Evolutionary conservation across 2,329 filamentous ascomycete genomes (phyloP), one percentile per base, ranked within the genome.

Genomic region (Camillea tinctor): DNA sequence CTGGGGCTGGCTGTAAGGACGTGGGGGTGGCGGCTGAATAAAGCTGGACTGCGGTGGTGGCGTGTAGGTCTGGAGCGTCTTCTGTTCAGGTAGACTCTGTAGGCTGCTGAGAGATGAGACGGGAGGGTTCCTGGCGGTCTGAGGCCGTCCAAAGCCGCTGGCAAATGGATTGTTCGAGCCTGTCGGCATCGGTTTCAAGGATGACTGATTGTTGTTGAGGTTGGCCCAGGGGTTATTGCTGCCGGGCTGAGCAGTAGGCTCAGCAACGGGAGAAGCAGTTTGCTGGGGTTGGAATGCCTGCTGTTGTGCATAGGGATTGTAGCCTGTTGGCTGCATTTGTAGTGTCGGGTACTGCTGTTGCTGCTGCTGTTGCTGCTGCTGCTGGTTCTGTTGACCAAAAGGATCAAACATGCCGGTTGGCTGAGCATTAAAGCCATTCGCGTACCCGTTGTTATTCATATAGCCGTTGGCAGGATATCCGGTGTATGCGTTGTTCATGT

Each of bases 151-250:
- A 71, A 90, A 87, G n/a, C 88, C 84, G 13, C 85, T 82, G 23
- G 95, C 94, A 72, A 99, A 99, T 2, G 95, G 95, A 73, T 99
- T 99, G 81, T 99, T 99, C 17, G 95, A 98, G 53, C 95, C 95
- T 2, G 95, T 99, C 3, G 91, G 89, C 72, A 92, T 90, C 4
- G 93, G 90, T 72, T 90, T 88, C 64, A 97, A 77, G 1, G 88
- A 77, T 56, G 90, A 84, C 55, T 87, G 80, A 51, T 78, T 81
- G 61, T 76, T 76, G 64, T 81, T 82, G 68, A 80, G 84, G 24
- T 83, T 84, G 22, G 92, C 90, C 92, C 94, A 99, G 0, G 95
- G 95, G 74, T 99, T 99, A 79, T 98, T 96, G 75, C 87, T 96
- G 40, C 93, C 93, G 22, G 93, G 81, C 64, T 92, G 89, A 20